Base-by-base conservation (phyloP, 768 basidiomycete genomes). In the Tylopilus sp. region DNA sequence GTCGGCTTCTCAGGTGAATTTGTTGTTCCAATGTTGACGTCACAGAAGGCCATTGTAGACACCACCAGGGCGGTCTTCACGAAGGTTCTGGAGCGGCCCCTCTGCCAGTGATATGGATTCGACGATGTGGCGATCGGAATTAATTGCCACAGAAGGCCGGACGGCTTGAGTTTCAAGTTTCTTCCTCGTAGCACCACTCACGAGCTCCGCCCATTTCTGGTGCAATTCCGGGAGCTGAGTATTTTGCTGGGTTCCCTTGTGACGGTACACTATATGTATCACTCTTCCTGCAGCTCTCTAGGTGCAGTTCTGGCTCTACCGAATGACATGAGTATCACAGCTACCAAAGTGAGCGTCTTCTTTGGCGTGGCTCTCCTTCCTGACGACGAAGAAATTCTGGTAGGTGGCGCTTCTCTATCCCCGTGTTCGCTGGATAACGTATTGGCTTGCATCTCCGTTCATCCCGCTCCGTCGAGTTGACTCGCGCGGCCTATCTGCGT, bases 261-360 rank as follows among this genome's bases (percentile, higher is more conserved):
- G n/a, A n/a, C n/a, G n/a, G n/a, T n/a, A n/a, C n/a, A n/a, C n/a
- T n/a, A n/a, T n/a, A n/a, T n/a, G 6, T n/a, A 17, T 29, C 13
- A 6, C 25, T 38, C 28, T 22, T 33, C n/a, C 31, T 34, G 24
- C 14, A 17, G 28, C 25, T 29, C 30, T 40, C 8, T 11, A 24
- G 38, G 38, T 7, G 25, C 16, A 24, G 9, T 33, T 33, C 30
- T 22, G 26, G 46, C 30, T 8, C 25, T 43, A 51, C 11, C 56
- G 11, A 7, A 45, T 16, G 7, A 14, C 11, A 19, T 14, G n/a
- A 54, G 59, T n/a, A 50, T 36, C 50, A 25, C 16, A 13, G 29
- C 38, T 58, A 17, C 62, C 52, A 64, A 64, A 64, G 45, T 48
- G n/a, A 48, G 62, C 29, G 14, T 30, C 54, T 63, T 62, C 52